Evolutionary conservation across 31 red algal species (phyloP).

Genomic region (Asparagopsis taxiformis): DNA sequence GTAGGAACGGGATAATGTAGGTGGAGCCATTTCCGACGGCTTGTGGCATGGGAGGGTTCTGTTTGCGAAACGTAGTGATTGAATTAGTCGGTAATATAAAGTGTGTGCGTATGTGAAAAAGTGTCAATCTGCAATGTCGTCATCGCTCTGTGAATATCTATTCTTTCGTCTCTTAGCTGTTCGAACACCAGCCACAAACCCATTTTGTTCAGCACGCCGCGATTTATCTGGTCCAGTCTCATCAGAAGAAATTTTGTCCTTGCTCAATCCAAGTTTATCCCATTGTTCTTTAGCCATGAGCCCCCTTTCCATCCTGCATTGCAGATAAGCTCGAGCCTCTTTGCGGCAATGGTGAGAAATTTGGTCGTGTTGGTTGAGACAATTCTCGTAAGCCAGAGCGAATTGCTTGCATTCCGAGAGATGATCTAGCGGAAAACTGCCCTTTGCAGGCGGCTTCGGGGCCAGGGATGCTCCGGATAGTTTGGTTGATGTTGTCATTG

Average conservation of each 20-base stretch:
- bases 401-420: constrained; percentile 80
- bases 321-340: constrained; percentile 66
- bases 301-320: constrained; percentile 88
- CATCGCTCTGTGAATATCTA: constrained; percentile 15
- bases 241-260: constrained; percentile 31
- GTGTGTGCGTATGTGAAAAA: no score
- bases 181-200: constrained; percentile 64
- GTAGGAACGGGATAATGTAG: background rate
- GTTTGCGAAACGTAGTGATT: no score
- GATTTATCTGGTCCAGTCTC: constrained; percentile 1
- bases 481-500: constrained; percentile 75
- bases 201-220: constrained; percentile 33
- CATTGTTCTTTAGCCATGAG: constrained; percentile 78
- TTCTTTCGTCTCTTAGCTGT: constrained; percentile 59
- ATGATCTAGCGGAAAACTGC: constrained; percentile 94
- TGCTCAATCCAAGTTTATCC: constrained; percentile 66
- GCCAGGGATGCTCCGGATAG: constrained; percentile 38
- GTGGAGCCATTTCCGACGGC: background rate
- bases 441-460: constrained; percentile 81
- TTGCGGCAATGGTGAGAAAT: constrained; percentile 70
- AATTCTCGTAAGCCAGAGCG: constrained; percentile 67
- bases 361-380: constrained; percentile 56
- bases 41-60: no score
- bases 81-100: no score
- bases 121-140: no score